phyloP scores from a whole-genome alignment of 192 early-diverging fungal genomes.

The Backusella morwellensis region DNA sequence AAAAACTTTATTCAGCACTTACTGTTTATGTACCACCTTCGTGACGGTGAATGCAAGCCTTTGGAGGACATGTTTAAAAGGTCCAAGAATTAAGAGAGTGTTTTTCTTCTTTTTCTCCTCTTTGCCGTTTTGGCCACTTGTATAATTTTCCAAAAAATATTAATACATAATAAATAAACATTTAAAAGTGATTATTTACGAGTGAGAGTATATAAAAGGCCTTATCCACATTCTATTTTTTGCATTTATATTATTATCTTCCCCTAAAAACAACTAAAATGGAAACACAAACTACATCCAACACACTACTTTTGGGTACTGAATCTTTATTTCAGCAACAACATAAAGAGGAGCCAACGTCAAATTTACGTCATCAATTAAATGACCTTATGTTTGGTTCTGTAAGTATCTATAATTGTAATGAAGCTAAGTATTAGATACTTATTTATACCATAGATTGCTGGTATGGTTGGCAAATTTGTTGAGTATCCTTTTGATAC shows the following conservation, averaged over 20 bases:
- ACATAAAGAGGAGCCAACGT: constrained; percentile 3
- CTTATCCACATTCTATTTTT: not conserved
- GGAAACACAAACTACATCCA: not conserved
- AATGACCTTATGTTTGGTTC: constrained; percentile 36
- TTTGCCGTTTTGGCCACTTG: not conserved
- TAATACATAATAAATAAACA: not conserved
- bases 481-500: constrained; percentile 98
- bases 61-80: not conserved
- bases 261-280: not conserved
- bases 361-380: constrained; percentile 20
- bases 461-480: constrained; percentile 90
- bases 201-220: not conserved
- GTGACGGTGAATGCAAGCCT: not conserved
- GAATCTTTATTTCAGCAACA: not conserved
- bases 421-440: not conserved
- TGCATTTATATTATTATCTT: not conserved
- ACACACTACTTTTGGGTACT: not conserved
- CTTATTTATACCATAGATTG: constrained; percentile 48
- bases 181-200: not conserved
- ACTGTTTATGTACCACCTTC: not conserved
- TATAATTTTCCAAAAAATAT: not conserved
- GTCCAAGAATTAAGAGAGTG: not conserved
- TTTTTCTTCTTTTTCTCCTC: constrained; percentile 1
- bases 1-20: not conserved
- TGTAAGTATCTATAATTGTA: constrained; percentile 4